phyloP scores from a whole-genome alignment of 768 basidiomycete genomes.

The Candolleomyces aberdarensis region DNA sequence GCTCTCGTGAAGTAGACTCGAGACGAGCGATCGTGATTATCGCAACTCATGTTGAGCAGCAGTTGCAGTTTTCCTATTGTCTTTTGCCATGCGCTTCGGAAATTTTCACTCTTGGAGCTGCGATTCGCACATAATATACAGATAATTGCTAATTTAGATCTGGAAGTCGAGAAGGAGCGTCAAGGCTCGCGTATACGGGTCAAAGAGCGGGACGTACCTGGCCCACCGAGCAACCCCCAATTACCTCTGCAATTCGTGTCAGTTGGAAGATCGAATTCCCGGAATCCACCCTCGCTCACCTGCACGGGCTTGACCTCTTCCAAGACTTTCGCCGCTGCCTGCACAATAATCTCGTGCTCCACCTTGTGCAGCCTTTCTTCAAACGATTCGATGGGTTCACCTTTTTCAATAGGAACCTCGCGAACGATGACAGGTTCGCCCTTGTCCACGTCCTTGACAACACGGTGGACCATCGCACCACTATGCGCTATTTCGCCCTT shows the following conservation, averaged over 20 bases:
- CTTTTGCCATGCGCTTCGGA: too few relatives aligned
- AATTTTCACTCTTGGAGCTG: too few relatives aligned
- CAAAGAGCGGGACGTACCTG: neutral
- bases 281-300: conserved; percentile 6
- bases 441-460: conserved; percentile 87
- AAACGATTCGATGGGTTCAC: conserved; percentile 68
- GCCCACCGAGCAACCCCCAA: too few relatives aligned
- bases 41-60: too few relatives aligned
- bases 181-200: neutral
- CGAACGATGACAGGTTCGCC: conserved; percentile 84
- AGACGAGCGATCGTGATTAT: too few relatives aligned
- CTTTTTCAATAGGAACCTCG: conserved; percentile 69
- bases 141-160: neutral
- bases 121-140: neutral
- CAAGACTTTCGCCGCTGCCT: conserved; percentile 72
- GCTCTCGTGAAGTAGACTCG: too few relatives aligned
- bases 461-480: conserved; percentile 93
- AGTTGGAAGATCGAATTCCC: neutral
- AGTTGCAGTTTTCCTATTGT: too few relatives aligned
- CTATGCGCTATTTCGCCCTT: conserved; percentile 73
- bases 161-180: neutral
- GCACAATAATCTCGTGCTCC: conserved; percentile 91
- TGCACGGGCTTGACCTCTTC: conserved; percentile 41
- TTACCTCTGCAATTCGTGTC: neutral
- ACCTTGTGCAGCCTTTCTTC: conserved; percentile 73